Evolutionary conservation across 805 yeast genomes (phyloP).

Genomic region (Yamadazyma kitorensis): DNA sequence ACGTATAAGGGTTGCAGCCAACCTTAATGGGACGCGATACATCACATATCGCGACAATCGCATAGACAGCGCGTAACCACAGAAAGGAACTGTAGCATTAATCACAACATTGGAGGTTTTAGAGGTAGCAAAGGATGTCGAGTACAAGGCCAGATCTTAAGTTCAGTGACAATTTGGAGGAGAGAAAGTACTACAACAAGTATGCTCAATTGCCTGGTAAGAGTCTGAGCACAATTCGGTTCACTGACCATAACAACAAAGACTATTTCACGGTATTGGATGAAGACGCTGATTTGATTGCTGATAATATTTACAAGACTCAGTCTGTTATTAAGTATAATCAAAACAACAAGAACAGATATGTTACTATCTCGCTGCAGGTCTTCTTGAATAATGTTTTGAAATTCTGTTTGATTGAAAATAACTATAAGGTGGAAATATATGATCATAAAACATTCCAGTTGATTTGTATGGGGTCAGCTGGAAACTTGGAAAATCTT

Average conservation of each 20-base stretch:
- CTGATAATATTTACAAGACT: slow-evolving; percentile 82
- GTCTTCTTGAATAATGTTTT: slow-evolving; percentile 63
- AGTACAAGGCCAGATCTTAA: slow-evolving; percentile 41
- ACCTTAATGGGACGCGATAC: no score
- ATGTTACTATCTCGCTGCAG: slow-evolving; percentile 75
- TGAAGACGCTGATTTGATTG: slow-evolving; percentile 77
- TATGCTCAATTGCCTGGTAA: slow-evolving; percentile 49
- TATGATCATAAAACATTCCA: slow-evolving; percentile 64
- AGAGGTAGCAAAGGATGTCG: no score
- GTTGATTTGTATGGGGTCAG: slow-evolving; percentile 64
- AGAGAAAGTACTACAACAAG: slow-evolving; percentile 41
- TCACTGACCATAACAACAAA: slow-evolving; percentile 68
- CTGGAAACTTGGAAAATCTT: slow-evolving; percentile 75
- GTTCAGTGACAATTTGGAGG: slow-evolving; percentile 40
- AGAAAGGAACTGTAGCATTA: no score
- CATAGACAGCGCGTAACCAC: no score
- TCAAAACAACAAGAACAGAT: slow-evolving; percentile 42
- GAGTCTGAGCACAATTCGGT: slow-evolving; percentile 52
- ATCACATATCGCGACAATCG: no score
- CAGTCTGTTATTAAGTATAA: slow-evolving; percentile 71
- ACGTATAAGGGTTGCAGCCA: no score
- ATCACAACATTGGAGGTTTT: no score
- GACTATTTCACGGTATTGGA: slow-evolving; percentile 76
- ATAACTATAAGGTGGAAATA: slow-evolving; percentile 76
- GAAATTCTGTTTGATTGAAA: slow-evolving; percentile 63